These are phyloP conservation scores for Papiliotrema terrestris DNA, from an alignment of 1,284 basidiomycete genomes.

Conservation along the genomic window DNA sequence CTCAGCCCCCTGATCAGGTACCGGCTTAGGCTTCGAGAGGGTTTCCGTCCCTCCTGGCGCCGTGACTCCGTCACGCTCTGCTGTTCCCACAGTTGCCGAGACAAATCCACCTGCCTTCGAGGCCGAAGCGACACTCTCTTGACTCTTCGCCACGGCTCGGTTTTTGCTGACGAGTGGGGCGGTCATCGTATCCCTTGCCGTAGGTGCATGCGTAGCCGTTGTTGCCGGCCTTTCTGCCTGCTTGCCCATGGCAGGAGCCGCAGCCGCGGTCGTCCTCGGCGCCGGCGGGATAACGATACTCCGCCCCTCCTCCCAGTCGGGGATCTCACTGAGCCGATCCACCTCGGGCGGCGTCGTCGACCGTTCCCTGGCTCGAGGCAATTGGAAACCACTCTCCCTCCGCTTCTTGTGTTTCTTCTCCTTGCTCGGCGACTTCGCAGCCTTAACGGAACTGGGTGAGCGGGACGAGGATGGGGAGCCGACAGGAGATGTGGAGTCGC, in stretches of 20 bases:
- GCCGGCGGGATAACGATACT: neutral
- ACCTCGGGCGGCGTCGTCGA: conserved; percentile 1
- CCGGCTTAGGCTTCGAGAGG: too few relatives aligned
- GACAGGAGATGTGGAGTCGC: neutral
- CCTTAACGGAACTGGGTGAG: neutral
- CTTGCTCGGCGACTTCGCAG: neutral
- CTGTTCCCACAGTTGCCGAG: too few relatives aligned
- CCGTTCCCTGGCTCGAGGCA: conserved; percentile 5
- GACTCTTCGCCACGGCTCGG: too few relatives aligned
- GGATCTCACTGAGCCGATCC: conserved; percentile 3
- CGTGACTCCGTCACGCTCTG: too few relatives aligned
- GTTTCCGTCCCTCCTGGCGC: too few relatives aligned
- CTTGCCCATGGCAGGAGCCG: neutral
- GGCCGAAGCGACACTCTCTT: too few relatives aligned
- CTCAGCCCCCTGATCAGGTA: too few relatives aligned
- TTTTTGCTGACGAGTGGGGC: too few relatives aligned
- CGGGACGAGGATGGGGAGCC: neutral
- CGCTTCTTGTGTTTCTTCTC: conserved; percentile 11
- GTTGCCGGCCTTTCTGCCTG: neutral
- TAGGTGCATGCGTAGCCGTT: neutral
- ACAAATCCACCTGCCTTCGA: too few relatives aligned
- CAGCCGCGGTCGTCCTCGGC: neutral
- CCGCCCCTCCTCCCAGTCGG: conserved; percentile 5
- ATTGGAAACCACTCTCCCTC: conserved; percentile 25
- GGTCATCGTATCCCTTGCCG: too few relatives aligned